A percentile compares a stretch with the other conserved stretches of the same genome.
Evolutionary conservation across 176 grass and related monocot species (phyloP).

Genomic region (Lolium multiflorum): DNA sequence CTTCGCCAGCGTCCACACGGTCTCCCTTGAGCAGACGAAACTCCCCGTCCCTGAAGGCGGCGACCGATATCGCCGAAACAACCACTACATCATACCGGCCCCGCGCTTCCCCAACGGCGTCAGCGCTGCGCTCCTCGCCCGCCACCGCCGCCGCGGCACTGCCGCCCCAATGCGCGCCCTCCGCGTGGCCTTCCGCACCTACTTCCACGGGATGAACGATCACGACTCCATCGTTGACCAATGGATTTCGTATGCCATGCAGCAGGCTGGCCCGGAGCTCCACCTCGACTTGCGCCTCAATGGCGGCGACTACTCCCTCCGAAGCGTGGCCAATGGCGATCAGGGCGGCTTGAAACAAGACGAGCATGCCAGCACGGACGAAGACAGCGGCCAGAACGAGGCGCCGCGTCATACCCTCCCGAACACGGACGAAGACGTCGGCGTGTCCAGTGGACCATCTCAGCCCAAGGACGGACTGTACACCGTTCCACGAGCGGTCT

Average conservation of each 20-base stretch:
- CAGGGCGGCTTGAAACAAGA: neutral
- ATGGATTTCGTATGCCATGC: slow-evolving; percentile 26
- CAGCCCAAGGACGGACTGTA: neutral
- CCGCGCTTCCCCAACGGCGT: neutral
- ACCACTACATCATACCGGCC: neutral
- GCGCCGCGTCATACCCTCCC: too few relatives aligned
- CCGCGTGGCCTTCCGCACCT: neutral
- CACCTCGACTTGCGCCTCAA: neutral
- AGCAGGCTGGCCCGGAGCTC: neutral
- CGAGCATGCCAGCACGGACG: neutral
- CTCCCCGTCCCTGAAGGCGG: neutral
- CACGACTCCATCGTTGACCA: neutral
- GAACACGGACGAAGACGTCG: too few relatives aligned
- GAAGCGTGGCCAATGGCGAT: neutral
- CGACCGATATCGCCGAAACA: neutral
- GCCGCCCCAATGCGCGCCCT: neutral
- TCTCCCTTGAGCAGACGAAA: neutral
- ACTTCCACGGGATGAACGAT: neutral
- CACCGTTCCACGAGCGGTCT: neutral
- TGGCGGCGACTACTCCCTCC: neutral
- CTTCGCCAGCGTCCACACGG: slow-evolving; percentile 22
- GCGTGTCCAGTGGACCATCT: too few relatives aligned
- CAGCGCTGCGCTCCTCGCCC: neutral
- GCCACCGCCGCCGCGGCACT: neutral
- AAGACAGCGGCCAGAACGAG: neutral